Base-by-base conservation (phyloP, 805 yeast genomes). In the Debaryomyces castellii region DNA sequence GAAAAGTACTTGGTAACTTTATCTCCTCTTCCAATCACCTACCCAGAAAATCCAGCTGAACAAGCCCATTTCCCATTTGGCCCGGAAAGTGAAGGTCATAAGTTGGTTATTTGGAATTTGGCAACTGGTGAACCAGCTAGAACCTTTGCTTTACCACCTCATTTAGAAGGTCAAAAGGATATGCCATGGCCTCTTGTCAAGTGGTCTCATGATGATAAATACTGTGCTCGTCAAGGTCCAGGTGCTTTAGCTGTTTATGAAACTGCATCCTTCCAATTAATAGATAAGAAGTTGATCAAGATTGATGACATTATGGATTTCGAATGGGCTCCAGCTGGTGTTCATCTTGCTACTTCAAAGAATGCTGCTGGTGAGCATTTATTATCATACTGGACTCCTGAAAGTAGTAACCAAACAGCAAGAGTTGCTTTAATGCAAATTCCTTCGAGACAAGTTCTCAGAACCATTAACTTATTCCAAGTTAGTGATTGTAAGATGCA, bases 361-460 rank as follows among this genome's bases (percentile, higher is more conserved):
- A 72, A 64, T 33, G 81, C 76, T 47, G 77, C 74, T 36, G 78
- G 77, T 44, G 83, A 83, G 46, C 84, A 84, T 57, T 71, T 90
- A 28, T 77, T 94, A 55, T 83, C 96, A 25, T 94, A 85, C 74
- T 94, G 99, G 99, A 90, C 97, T 39, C 99, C 99, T 45, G 99
- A 94, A 73, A 73, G 83, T 44, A 67, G 78, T 51, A 92, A 94
- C 69, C 96, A 91, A 74, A 87, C 97, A 38, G 97, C 99, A 23
- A 86, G 96, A 67, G 98, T 92, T 47, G 81, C 95, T 20, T 71
- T 94, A 51, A 85, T 94, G 83, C 89, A 88, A 59, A 80, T 91
- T 44, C 96, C 96, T 48, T 76, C 89, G 22, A 87, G 85, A 66
- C 78, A 82, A 65, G 83, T 90, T 39, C 68, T 94, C 50, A 87